Conservation (phyloP, 257 asterid species). For the Capsicum baccatum region DNA sequence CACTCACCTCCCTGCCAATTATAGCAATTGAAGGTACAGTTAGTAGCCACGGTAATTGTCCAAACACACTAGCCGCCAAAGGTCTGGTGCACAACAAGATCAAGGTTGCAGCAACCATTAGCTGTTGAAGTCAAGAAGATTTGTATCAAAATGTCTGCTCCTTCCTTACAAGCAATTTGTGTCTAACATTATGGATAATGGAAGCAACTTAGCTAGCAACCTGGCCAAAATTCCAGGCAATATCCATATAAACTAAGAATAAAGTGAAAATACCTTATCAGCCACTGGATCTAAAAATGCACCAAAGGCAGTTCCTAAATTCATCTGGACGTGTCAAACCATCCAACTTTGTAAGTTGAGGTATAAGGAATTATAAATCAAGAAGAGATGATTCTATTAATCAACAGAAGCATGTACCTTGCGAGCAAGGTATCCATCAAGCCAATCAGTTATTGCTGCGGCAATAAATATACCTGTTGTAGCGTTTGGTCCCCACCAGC, state of each 20-base stretch:
- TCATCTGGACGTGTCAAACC: conserved; percentile 65
- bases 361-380: conserved; percentile 13
- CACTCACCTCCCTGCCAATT: conserved; percentile 91
- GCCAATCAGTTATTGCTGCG: conserved; percentile 98
- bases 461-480: conserved; percentile 81
- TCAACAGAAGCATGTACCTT: conserved; percentile 58
- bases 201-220: background rate
- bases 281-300: conserved; percentile 99
- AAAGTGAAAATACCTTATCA: conserved; percentile 70
- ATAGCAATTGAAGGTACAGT: conserved; percentile 91
- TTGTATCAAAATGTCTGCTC: background rate
- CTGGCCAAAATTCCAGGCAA: background rate
- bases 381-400: conserved; percentile 28
- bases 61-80: conserved; percentile 68
- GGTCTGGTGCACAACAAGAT: conserved; percentile 89
- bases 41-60: conserved; percentile 79
- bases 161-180: background rate
- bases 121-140: conserved; percentile 56
- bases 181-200: background rate
- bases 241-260: background rate
- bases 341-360: conserved; percentile 26
- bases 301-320: conserved; percentile 90
- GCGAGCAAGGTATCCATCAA: conserved; percentile 96
- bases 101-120: conserved; percentile 98
- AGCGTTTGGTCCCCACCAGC: conserved; percentile 91